Evolutionary conservation across 208 protist genomes (phyloP).

Genomic region (Leishmania major): DNA sequence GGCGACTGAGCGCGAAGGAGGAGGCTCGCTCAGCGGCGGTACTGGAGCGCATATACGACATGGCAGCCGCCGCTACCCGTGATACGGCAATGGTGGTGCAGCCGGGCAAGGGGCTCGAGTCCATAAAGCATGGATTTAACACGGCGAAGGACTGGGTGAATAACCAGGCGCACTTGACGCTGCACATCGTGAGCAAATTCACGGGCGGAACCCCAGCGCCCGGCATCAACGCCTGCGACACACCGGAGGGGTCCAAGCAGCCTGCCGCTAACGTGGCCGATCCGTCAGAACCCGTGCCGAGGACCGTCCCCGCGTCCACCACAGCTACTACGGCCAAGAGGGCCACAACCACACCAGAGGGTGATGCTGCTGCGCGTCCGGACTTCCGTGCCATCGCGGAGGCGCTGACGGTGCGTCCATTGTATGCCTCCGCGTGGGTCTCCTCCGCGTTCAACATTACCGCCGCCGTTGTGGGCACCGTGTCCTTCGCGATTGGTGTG

Average conservation of each 20-base stretch:
- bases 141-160: conserved; percentile 11
- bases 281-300: neutral
- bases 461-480: conserved; percentile 36
- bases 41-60: conserved; percentile 47
- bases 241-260: neutral
- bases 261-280: neutral
- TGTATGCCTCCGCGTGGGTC: conserved; percentile 35
- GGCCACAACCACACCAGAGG: neutral
- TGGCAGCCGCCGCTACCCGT: conserved; percentile 16
- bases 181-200: neutral
- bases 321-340: too few relatives aligned
- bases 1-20: conserved; percentile 21
- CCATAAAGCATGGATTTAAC: conserved; percentile 14
- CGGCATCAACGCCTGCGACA: neutral
- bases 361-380: neutral
- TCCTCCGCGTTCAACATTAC: conserved; percentile 34
- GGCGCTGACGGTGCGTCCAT: conserved; percentile 30
- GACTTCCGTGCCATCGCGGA: conserved; percentile 41
- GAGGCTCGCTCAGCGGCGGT: conserved; percentile 36
- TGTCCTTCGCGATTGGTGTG: conserved; percentile 57
- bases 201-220: neutral
- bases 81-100: neutral
- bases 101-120: neutral
- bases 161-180: neutral
- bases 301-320: neutral